phyloP scores from a whole-genome alignment of 2,329 filamentous ascomycete genomes.

The Graphiopsis chlorocephala region DNA sequence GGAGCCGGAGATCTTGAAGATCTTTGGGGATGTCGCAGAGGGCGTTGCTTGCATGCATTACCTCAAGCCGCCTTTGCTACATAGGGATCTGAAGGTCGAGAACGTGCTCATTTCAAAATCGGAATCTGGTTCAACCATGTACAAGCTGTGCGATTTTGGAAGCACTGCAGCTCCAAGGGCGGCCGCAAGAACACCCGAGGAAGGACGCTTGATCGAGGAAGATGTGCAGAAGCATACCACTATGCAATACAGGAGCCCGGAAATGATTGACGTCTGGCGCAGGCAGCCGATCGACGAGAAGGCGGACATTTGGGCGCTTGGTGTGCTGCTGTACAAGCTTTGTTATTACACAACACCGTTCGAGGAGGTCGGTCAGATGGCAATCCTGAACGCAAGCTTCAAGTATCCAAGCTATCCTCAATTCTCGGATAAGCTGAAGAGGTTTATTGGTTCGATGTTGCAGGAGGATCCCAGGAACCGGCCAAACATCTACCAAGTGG shows the following conservation, averaged over 20 bases:
- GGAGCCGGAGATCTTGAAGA: constrained; percentile 94
- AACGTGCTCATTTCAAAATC: constrained; percentile 80
- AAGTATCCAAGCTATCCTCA: constrained; percentile 83
- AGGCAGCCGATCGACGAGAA: constrained; percentile 98
- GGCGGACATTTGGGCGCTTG: constrained; percentile 96
- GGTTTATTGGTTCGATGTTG: constrained; percentile 89
- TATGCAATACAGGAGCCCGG: constrained; percentile 92
- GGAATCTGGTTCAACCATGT: constrained; percentile 64
- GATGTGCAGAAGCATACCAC: constrained; percentile 97
- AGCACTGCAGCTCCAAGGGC: constrained; percentile 80
- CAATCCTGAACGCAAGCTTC: constrained; percentile 93
- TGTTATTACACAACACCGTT: constrained; percentile 99
- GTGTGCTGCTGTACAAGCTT: constrained; percentile 92
- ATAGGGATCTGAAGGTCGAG: constrained; percentile 95
- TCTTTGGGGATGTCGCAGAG: constrained; percentile 93
- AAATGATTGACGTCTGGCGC: constrained; percentile 98
- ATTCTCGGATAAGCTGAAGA: constrained; percentile 87
- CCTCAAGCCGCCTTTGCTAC: constrained; percentile 85
- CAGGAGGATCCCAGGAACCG: constrained; percentile 74
- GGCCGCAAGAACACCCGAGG: constrained; percentile 79
- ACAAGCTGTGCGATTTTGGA: constrained; percentile 98
- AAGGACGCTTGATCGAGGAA: constrained; percentile 91
- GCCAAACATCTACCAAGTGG: constrained; percentile 91
- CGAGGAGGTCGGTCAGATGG: constrained; percentile 95
- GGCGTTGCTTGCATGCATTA: constrained; percentile 99